A percentile compares a stretch with the other conserved stretches of the same genome.
Conservation (phyloP, 208 protist genomes). For the Trypanosoma platydactyli region DNA sequence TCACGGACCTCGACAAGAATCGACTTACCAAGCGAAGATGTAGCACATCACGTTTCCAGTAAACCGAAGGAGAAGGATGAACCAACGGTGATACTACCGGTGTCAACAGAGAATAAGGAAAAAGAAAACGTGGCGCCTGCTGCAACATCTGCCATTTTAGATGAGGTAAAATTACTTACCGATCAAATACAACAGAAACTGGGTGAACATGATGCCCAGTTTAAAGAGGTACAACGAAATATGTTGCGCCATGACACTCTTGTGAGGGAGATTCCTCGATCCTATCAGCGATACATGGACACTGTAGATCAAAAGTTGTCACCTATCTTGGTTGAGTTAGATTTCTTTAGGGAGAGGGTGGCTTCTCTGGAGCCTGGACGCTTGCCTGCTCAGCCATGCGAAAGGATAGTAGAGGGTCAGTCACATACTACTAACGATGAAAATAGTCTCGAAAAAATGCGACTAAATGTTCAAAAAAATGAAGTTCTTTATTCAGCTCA, state of each 20-base stretch:
- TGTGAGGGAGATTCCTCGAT: constrained; percentile 17
- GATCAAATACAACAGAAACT: constrained; percentile 2
- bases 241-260: constrained; percentile 3
- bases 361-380: constrained; percentile 1
- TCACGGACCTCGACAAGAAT: too few species aligned
- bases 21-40: constrained; percentile 2
- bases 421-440: neutral
- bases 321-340: constrained; percentile 15
- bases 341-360: constrained; percentile 9
- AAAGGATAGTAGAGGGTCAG: neutral
- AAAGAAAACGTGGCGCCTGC: neutral
- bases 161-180: constrained; percentile 7
- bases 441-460: constrained; percentile 6
- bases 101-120: neutral
- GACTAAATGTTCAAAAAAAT: constrained; percentile 3
- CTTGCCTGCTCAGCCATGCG: neutral
- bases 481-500: constrained; percentile 12
- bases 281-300: constrained; percentile 14
- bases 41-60: neutral
- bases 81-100: neutral
- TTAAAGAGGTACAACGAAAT: constrained; percentile 9
- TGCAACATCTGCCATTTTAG: neutral
- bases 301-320: constrained; percentile 20
- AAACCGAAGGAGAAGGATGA: neutral
- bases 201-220: neutral